Percentiles rank a stretch among this genome's conserved stretches.
phyloP scores from a whole-genome alignment of 2,329 filamentous ascomycete species.

The Talaromyces marneffei region DNA sequence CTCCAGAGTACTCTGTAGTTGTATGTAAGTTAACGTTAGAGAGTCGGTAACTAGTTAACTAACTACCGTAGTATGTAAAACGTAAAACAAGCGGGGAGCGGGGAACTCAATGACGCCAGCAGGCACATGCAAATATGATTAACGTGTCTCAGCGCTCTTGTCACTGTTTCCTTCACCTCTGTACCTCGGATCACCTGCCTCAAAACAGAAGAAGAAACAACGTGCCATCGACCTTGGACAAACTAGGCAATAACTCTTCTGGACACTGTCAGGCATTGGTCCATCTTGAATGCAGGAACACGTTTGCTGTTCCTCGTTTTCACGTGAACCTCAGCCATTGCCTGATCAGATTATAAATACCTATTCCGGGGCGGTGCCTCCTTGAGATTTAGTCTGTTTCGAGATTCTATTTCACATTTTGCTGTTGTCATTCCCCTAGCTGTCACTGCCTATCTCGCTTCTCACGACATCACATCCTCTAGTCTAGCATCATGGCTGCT shows the following conservation, averaged over 20 bases:
- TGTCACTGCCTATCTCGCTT: neutral
- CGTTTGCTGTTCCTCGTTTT: neutral
- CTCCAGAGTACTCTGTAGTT: no score
- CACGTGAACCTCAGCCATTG: neutral
- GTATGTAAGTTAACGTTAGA: no score
- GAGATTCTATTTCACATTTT: neutral
- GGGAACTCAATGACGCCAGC: neutral
- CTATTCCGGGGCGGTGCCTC: neutral
- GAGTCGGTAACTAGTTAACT: no score
- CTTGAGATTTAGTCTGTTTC: neutral
- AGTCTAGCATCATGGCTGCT: conserved; percentile 56
- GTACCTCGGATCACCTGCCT: neutral
- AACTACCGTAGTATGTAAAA: neutral
- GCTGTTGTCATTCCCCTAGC: neutral
- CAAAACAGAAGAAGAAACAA: no score
- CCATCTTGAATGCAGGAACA: neutral
- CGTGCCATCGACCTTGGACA: no score
- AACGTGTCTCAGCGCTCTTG: neutral
- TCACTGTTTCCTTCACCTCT: neutral
- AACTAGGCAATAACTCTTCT: neutral
- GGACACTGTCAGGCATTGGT: neutral
- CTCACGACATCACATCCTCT: neutral
- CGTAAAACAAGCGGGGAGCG: neutral
- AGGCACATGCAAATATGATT: neutral
- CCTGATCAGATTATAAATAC: neutral